These are phyloP conservation scores for Annona cherimola DNA, from an alignment of 164 flowering plant genomes.

Conservation along the genomic window DNA sequence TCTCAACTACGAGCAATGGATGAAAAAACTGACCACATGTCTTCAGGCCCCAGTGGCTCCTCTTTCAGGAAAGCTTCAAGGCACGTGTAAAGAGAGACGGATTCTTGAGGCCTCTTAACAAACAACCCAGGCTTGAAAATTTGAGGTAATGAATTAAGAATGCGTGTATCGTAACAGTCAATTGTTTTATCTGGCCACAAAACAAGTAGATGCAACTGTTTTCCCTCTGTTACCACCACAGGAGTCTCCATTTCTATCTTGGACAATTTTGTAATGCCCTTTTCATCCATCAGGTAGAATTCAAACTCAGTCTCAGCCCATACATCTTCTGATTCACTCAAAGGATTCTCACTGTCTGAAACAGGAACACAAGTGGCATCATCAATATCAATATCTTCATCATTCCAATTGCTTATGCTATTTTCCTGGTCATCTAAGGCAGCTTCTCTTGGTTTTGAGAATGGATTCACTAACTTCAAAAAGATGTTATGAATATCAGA, in stretches of 20 bases:
- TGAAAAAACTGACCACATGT: constrained; percentile 76
- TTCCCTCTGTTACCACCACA: neutral
- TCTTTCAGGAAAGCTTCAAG: constrained; percentile 93
- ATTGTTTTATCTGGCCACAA: constrained; percentile 57
- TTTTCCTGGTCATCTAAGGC: constrained; percentile 20
- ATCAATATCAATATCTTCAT: constrained; percentile 26
- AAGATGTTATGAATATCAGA: constrained; percentile 47
- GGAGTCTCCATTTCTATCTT: constrained; percentile 43
- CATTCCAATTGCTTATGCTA: constrained; percentile 18
- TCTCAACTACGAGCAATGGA: neutral
- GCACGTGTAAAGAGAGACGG: constrained; percentile 76
- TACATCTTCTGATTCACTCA: constrained; percentile 19
- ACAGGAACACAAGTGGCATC: constrained; percentile 15
- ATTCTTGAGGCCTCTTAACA: constrained; percentile 56
- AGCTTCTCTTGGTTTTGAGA: constrained; percentile 26
- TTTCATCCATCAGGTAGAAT: constrained; percentile 63
- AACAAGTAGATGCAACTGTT: constrained; percentile 31
- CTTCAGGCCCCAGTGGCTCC: constrained; percentile 98
- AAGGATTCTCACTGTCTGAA: constrained; percentile 16
- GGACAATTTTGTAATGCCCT: constrained; percentile 36
- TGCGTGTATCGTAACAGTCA: constrained; percentile 40
- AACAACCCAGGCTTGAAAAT: constrained; percentile 56
- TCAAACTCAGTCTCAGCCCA: constrained; percentile 34
- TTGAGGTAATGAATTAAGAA: constrained; percentile 57
- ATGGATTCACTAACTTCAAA: constrained; percentile 51